Base-by-base conservation (phyloP, 768 basidiomycete species). In the Tephrocybe sp. region DNA sequence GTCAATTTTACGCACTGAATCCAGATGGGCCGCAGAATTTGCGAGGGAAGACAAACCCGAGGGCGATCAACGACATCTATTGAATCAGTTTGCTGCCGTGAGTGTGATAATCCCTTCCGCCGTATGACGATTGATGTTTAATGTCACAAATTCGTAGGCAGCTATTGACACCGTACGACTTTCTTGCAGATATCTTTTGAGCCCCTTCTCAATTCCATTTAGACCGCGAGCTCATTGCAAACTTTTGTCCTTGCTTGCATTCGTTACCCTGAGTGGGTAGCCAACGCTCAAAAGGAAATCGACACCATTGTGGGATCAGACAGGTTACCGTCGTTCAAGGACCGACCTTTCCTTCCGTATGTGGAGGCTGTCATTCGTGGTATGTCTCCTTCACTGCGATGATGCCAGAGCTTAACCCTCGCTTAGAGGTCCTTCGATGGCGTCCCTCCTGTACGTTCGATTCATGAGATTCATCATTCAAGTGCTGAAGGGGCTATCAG, bases 201-300 rank as follows among this genome's bases (percentile, higher is more conserved):
- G n/a, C 11, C 32, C 32, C 11, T 34, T n/a, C 11, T 9, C 16
- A 5, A 15, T 32, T n/a, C n/a, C n/a, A n/a, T n/a, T n/a, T 24
- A 70, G 68, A 68, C 64, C 0, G 60, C 57, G n/a, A 58, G 64
- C 6, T 47, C 62, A 0, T 41, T 71, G 1, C 47, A 48, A 15
- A 54, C 62, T 1, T 70, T 75, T 52, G 51, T 74, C 40, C 60
- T 74, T 16, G 67, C 68, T 5, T 70, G 76, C 68, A 60, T 68
- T 12, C 50, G 63, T n/a, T 55, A 71, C 48, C 74, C 73, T 0
- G 61, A 67, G 6, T 56, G 64, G 3, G 68, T 67, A 44, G 48
- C 45, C 9, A 65, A 56, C 27, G 74, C 71, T 0, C 76, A 73
- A 42, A 61, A 57, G 1, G 72, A 76, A 54, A 62, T 77, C 13